phyloP scores from a whole-genome alignment of 257 asterid species.

The Fraxinus quadrangulata region DNA sequence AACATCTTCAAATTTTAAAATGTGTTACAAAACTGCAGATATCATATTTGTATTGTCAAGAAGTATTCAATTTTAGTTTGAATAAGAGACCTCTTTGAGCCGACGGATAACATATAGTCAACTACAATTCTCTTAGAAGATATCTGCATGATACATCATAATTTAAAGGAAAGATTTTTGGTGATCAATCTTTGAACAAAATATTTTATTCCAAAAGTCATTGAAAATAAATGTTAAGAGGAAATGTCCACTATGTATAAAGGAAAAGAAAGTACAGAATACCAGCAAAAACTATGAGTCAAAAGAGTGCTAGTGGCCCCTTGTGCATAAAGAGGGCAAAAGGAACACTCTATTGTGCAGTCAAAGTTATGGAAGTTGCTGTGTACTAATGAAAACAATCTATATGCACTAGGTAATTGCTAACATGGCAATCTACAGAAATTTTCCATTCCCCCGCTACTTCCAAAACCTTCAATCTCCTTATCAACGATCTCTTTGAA shows the following conservation, averaged over 20 bases:
- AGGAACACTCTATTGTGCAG: background rate
- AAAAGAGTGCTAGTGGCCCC: background rate
- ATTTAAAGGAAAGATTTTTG: too few species aligned
- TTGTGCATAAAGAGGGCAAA: background rate
- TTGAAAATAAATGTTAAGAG: too few species aligned
- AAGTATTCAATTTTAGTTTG: too few species aligned
- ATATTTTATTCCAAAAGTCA: too few species aligned
- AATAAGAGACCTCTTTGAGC: background rate
- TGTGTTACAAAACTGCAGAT: background rate
- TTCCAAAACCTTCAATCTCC: background rate
- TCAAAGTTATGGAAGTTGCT: background rate
- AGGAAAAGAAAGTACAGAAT: too few species aligned
- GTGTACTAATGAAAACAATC: background rate
- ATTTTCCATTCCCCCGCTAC: background rate
- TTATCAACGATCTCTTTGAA: too few species aligned
- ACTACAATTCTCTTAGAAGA: background rate
- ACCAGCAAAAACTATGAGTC: background rate
- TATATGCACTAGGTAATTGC: background rate
- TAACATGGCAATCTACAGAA: background rate
- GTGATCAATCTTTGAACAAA: background rate
- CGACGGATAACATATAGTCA: background rate
- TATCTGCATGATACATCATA: background rate
- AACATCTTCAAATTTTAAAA: background rate
- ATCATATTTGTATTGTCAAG: background rate
- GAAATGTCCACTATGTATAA: too few species aligned